A percentile compares a stretch with the other conserved stretches of the same genome.
Conservation (phyloP, 768 basidiomycete species). For the Gymnopilus dilepis region DNA sequence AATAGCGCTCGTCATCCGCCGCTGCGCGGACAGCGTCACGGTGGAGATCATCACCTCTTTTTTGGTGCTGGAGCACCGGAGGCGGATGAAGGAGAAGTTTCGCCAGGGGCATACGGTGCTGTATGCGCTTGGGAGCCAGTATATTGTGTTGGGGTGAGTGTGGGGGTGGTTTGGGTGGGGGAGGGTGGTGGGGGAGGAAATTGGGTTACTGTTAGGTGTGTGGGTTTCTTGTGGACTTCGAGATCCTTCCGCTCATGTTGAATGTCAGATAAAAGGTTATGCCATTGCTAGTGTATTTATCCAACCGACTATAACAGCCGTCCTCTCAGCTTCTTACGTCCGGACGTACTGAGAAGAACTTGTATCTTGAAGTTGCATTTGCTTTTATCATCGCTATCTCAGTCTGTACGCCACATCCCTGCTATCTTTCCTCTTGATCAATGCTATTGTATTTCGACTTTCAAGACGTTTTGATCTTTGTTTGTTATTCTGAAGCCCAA, state of each 20-base stretch:
- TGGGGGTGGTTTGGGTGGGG: background rate
- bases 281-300: background rate
- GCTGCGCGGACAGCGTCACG: slow-evolving; percentile 13
- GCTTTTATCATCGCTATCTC: too few relatives aligned
- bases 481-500: too few relatives aligned
- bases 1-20: slow-evolving; percentile 14
- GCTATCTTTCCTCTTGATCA: background rate
- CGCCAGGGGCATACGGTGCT: slow-evolving; percentile 8
- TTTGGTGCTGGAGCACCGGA: slow-evolving; percentile 23
- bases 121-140: slow-evolving; percentile 17
- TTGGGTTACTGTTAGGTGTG: background rate
- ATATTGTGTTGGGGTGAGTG: slow-evolving; percentile 8
- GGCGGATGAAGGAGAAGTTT: slow-evolving; percentile 23
- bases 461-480: too few relatives aligned
- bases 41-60: slow-evolving; percentile 27
- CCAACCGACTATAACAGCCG: background rate
- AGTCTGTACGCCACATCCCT: background rate
- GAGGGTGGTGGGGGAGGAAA: too few relatives aligned
- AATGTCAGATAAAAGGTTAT: background rate
- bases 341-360: too few relatives aligned
- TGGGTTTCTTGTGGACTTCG: background rate
- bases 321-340: too few relatives aligned
- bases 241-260: too few relatives aligned
- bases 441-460: background rate
- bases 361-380: too few relatives aligned